Evolutionary conservation across 169 alveolate genomes (phyloP).

Genomic region (Cryptosporidium meleagridis): DNA sequence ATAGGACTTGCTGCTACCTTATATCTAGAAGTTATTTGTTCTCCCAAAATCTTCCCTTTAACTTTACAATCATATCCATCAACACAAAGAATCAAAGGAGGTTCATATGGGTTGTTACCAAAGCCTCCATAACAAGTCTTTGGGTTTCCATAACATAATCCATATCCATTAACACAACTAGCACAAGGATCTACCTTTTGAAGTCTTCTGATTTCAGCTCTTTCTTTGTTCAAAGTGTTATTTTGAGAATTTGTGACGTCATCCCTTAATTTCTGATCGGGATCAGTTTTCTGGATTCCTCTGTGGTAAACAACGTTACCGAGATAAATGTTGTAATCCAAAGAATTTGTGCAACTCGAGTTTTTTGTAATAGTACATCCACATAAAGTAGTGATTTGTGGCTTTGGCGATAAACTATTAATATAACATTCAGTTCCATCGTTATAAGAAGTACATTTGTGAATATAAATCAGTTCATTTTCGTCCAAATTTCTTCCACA

Average conservation of each 20-base stretch:
- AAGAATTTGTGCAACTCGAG: not conserved
- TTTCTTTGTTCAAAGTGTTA: not conserved
- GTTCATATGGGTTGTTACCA: constrained; percentile 70
- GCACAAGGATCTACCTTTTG: constrained; percentile 72
- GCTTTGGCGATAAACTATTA: constrained; percentile 8
- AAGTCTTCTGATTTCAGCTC: constrained; percentile 11
- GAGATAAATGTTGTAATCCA: constrained; percentile 3
- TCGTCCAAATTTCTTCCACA: constrained; percentile 32
- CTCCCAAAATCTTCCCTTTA: constrained; percentile 66
- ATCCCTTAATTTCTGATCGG: not conserved
- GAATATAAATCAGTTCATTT: constrained; percentile 2
- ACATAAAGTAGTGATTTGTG: constrained; percentile 47
- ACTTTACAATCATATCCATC: constrained; percentile 72
- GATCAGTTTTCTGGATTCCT: not conserved
- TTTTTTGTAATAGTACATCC: constrained; percentile 18
- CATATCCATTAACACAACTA: constrained; percentile 73
- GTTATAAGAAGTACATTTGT: constrained; percentile 42
- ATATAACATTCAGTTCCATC: constrained; percentile 43
- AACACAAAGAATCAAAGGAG: constrained; percentile 58
- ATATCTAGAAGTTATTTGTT: constrained; percentile 69
- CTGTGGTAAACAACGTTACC: constrained; percentile 33
- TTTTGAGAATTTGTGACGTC: not conserved
- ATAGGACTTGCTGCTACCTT: constrained; percentile 73
- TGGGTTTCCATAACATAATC: constrained; percentile 64
- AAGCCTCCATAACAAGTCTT: constrained; percentile 74